These are phyloP conservation scores for Aspergillus udagawae DNA, from an alignment of 2,329 filamentous ascomycete genomes.

Conservation along the genomic window DNA sequence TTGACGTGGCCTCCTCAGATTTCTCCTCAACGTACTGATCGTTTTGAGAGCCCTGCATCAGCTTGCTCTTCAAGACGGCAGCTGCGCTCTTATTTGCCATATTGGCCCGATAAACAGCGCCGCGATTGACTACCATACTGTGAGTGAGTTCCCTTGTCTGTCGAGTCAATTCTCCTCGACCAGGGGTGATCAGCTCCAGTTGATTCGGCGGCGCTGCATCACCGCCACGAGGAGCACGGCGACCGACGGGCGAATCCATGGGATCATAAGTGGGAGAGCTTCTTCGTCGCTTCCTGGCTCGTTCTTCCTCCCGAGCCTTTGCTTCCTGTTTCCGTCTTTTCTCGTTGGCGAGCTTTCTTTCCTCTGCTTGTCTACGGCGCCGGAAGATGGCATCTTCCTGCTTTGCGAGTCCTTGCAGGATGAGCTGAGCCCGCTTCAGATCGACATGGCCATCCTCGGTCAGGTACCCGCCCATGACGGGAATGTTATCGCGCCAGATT, in stretches of 20 bases:
- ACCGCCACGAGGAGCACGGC: constrained; percentile 20
- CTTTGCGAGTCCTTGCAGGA: constrained; percentile 80
- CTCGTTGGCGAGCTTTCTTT: constrained; percentile 72
- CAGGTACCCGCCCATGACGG: constrained; percentile 88
- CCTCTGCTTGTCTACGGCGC: constrained; percentile 78
- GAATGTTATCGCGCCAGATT: constrained; percentile 94
- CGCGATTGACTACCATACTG: constrained; percentile 79
- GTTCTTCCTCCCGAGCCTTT: constrained; percentile 48
- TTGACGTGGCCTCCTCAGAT: constrained; percentile 20
- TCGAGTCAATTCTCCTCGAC: constrained; percentile 50
- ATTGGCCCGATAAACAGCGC: constrained; percentile 63
- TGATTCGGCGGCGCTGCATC: constrained; percentile 40
- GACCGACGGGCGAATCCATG: constrained; percentile 27
- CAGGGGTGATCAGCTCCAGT: constrained; percentile 57
- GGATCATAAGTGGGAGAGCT: constrained; percentile 43
- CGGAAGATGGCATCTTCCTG: constrained; percentile 94
- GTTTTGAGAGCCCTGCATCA: constrained; percentile 49
- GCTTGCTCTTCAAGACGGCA: constrained; percentile 75
- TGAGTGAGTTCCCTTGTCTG: constrained; percentile 67
- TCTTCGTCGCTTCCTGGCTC: constrained; percentile 39
- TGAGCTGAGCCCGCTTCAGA: constrained; percentile 78
- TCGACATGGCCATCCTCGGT: constrained; percentile 94
- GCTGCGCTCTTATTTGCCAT: constrained; percentile 92
- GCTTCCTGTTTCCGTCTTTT: constrained; percentile 74
- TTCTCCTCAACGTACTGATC: constrained; percentile 17